These are phyloP conservation scores for Alternaria consortialis DNA, from an alignment of 2,329 filamentous ascomycete species.

Conservation along the genomic window DNA sequence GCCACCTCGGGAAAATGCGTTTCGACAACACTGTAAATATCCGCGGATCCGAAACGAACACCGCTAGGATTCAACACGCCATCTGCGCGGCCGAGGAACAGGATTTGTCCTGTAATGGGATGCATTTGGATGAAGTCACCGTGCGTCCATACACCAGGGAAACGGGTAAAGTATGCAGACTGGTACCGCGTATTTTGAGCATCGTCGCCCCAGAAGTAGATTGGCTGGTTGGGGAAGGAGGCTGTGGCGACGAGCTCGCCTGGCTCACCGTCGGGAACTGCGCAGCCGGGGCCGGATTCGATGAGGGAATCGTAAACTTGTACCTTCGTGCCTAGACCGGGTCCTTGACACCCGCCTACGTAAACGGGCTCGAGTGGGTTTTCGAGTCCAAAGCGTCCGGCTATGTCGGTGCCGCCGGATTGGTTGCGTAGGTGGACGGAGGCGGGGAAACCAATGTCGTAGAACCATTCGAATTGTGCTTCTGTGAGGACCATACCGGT, in stretches of 20 bases:
- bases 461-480: conserved; percentile 81
- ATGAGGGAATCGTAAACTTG: conserved; percentile 67
- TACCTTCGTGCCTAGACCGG: conserved; percentile 62
- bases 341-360: conserved; percentile 65
- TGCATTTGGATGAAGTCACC: conserved; percentile 81
- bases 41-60: conserved; percentile 80
- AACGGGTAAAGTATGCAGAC: conserved; percentile 58
- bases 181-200: conserved; percentile 54
- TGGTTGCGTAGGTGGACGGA: conserved; percentile 76
- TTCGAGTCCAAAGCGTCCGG: conserved; percentile 68
- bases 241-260: conserved; percentile 77
- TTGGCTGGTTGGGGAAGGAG: conserved; percentile 79
- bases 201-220: conserved; percentile 58
- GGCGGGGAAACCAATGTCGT: conserved; percentile 74
- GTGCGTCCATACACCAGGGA: conserved; percentile 76
- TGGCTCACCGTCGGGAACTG: conserved; percentile 69
- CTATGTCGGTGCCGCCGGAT: conserved; percentile 80
- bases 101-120: conserved; percentile 70
- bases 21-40: conserved; percentile 81
- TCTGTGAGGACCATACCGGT: conserved; percentile 86
- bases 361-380: conserved; percentile 76
- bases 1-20: conserved; percentile 69
- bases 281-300: conserved; percentile 56
- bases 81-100: conserved; percentile 76
- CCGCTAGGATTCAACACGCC: conserved; percentile 83